Evolutionary conservation across 345 rosid species (phyloP), one percentile per base, ranked within the genome.

Genomic region (Eucalyptus regnans): DNA sequence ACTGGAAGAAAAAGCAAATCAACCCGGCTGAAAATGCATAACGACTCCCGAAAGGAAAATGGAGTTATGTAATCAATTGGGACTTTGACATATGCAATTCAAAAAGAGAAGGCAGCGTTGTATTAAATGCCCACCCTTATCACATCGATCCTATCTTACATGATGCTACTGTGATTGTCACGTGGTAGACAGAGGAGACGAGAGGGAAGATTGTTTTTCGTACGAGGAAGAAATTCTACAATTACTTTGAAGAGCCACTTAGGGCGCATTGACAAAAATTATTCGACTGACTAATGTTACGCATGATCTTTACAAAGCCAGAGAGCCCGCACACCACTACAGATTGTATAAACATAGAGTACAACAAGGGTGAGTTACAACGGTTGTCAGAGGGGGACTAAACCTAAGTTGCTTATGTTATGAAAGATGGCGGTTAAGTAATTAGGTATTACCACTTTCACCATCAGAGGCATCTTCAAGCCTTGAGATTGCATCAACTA

Each of bases 391-490:
- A 31, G 43, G 87, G 58, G 44, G 9, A 20, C 87, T 51, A 31
- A 86, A 86, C 64, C 87, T 85, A 83, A 86, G 89, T 84, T 80
- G 90, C 88, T 49, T 37, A 85, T 87, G 88, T 87, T 89, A 91
- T 90, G 87, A 87, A 90, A 92, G 94, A 93, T 52, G 87, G 64
- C 87, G 27, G 64, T 27, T 86, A 43, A 86, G 87, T 86, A 54
- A 51, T 86, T 89, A 94, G 93, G 92, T 93, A 94, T 96, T 96
- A 95, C 98, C 99, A 87, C 98, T 96, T 94, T 97, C 99, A 93
- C 96, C 97, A 50, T 97, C 99, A 90, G 99, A 96, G 80, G 96
- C 95, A 90, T 94, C 98, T 91, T 96, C 99, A 83, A 97, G 97
- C 94, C 93, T 96, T 29, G 98, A 94, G 88, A 97, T 97, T 84